Conservation (phyloP, 2,329 filamentous ascomycete genomes). For the Sporothrix protearum region DNA sequence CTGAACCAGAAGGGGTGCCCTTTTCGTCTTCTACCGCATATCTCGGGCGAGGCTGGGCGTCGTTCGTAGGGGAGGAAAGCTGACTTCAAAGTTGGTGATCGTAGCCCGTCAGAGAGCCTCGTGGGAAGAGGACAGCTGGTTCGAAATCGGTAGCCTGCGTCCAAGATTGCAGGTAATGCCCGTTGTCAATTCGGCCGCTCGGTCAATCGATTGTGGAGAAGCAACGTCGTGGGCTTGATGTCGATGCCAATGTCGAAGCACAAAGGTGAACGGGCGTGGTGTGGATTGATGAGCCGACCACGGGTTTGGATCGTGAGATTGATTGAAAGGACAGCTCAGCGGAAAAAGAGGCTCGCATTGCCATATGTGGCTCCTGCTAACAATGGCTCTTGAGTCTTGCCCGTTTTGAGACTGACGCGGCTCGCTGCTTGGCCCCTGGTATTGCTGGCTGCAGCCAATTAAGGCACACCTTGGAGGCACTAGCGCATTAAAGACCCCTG, state of each 20-base stretch:
- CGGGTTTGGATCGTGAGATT: background rate
- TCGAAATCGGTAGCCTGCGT: background rate
- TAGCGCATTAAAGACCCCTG: constrained; percentile 9
- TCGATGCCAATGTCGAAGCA: background rate
- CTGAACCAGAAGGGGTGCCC: background rate
- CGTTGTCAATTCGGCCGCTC: background rate
- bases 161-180: background rate
- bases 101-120: background rate
- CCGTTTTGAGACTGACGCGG: background rate
- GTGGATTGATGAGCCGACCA: background rate
- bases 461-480: background rate
- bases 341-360: background rate
- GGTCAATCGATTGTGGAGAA: background rate
- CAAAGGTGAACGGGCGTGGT: background rate
- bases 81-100: background rate
- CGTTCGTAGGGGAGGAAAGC: background rate
- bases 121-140: background rate
- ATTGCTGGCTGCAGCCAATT: constrained; percentile 5
- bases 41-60: background rate
- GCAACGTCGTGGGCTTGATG: background rate
- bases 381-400: constrained; percentile 1
- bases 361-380: constrained; percentile 3
- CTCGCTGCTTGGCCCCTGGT: background rate
- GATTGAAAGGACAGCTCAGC: constrained; percentile 28
- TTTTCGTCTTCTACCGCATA: background rate